Percentiles rank a stretch among this genome's conserved stretches.
phyloP scores from a whole-genome alignment of 495 filamentous ascomycete genomes.

The Daldinia grandis region DNA sequence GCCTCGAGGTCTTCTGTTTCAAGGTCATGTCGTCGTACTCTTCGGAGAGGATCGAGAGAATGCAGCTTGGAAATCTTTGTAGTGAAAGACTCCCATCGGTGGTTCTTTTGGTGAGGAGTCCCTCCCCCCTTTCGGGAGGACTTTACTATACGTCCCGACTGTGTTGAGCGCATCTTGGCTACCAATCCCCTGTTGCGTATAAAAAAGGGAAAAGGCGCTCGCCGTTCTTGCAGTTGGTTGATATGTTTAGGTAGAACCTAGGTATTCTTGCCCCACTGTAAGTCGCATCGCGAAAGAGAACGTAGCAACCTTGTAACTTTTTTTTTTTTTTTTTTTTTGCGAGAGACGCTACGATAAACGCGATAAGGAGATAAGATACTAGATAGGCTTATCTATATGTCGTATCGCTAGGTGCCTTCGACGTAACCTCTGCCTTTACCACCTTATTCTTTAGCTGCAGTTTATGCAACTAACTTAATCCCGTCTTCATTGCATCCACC shows the following conservation, averaged over 20 bases:
- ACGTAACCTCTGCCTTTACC: background rate
- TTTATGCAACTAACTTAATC: background rate
- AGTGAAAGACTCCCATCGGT: conserved; percentile 92
- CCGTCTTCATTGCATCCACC: background rate
- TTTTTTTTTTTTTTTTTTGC: conserved; percentile 21
- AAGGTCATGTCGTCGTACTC: conserved; percentile 81
- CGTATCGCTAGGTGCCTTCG: conserved; percentile 2
- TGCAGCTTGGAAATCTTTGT: conserved; percentile 90
- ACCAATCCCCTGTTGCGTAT: conserved; percentile 1
- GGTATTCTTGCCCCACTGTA: conserved; percentile 18
- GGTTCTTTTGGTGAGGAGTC: conserved; percentile 78
- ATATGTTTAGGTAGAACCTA: background rate
- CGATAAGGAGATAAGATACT: conserved; percentile 18
- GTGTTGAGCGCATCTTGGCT: conserved; percentile 60
- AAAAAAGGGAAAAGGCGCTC: conserved; percentile 5
- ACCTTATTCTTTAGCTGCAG: background rate
- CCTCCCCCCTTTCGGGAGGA: conserved; percentile 66
- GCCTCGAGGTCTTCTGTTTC: conserved; percentile 75
- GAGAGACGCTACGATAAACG: conserved; percentile 5
- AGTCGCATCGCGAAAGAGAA: conserved; percentile 20
- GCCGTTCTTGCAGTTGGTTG: background rate
- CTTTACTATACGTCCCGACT: conserved; percentile 71
- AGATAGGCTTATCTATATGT: conserved; percentile 16
- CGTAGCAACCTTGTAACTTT: conserved; percentile 8
- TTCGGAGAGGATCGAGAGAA: conserved; percentile 86